phyloP scores from a whole-genome alignment of 2,329 filamentous ascomycete species.

The Diaporthe australafricana region DNA sequence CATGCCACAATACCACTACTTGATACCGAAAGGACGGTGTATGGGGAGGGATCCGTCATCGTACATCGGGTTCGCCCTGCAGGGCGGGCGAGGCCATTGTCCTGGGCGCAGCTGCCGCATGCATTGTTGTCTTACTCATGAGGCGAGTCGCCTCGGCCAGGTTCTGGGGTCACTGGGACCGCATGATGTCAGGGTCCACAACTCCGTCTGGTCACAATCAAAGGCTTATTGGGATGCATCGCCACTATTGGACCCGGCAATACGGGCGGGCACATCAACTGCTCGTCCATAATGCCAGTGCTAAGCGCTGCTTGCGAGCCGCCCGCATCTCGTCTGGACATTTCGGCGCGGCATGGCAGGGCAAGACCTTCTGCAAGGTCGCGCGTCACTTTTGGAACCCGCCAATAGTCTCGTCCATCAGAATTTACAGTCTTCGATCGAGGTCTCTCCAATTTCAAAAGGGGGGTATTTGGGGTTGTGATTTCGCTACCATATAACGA shows the following conservation, averaged over 20 bases:
- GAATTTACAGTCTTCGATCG: background rate
- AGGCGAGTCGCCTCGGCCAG: constrained; percentile 15
- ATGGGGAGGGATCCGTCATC: background rate
- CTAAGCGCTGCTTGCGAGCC: background rate
- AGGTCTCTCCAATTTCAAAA: background rate
- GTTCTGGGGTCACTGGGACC: constrained; percentile 11
- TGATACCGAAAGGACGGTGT: background rate
- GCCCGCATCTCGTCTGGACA: no score
- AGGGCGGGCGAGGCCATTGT: constrained; percentile 2
- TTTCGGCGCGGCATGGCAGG: background rate
- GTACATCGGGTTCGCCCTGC: background rate
- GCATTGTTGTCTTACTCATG: constrained; percentile 19
- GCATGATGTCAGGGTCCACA: constrained; percentile 30
- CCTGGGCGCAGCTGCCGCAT: constrained; percentile 1
- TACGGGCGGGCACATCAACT: background rate
- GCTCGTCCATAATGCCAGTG: background rate
- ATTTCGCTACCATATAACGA: constrained; percentile 35
- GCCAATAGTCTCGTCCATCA: constrained; percentile 13
- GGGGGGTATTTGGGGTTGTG: constrained; percentile 34
- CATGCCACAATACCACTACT: background rate
- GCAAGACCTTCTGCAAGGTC: background rate
- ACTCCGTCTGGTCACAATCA: constrained; percentile 26
- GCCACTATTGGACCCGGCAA: background rate
- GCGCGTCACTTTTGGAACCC: background rate
- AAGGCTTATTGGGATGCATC: constrained; percentile 20